phyloP scores from a whole-genome alignment of 768 basidiomycete species.

The Heimioporus sp. region DNA sequence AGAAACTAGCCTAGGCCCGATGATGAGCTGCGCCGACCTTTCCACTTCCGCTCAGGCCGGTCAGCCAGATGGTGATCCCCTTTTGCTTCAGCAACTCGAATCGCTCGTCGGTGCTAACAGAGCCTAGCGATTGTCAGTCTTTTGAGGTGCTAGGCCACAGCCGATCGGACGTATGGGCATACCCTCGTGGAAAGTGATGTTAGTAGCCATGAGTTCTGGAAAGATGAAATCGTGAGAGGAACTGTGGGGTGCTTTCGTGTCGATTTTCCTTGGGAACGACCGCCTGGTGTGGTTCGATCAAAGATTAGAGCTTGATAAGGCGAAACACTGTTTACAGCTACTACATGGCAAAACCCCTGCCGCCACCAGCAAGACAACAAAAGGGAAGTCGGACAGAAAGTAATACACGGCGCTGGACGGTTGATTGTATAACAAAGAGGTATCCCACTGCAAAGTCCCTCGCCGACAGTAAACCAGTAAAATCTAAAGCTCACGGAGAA shows the following conservation, averaged over 20 bases:
- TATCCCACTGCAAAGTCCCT: slow-evolving; percentile 27
- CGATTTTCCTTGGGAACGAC: too few species aligned
- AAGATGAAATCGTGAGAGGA: too few species aligned
- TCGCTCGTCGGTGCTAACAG: slow-evolving; percentile 70
- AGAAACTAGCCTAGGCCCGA: background rate
- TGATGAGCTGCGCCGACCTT: slow-evolving; percentile 53
- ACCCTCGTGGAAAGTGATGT: slow-evolving; percentile 75
- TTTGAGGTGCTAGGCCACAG: background rate
- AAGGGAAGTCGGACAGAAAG: background rate
- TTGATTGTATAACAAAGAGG: background rate
- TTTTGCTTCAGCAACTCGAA: slow-evolving; percentile 66
- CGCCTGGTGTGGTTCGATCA: too few species aligned
- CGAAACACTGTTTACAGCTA: too few species aligned
- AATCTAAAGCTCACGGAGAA: slow-evolving; percentile 11
- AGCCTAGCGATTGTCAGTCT: slow-evolving; percentile 46
- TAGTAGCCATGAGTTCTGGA: slow-evolving; percentile 33
- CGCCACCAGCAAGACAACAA: background rate
- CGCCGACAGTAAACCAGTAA: background rate
- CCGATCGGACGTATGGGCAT: background rate
- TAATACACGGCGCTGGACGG: slow-evolving; percentile 1
- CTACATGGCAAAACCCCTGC: too few species aligned
- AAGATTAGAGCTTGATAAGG: too few species aligned
- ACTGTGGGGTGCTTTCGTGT: too few species aligned
- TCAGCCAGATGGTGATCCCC: slow-evolving; percentile 94
- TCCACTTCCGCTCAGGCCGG: slow-evolving; percentile 92